Evolutionary conservation across 352 stramenopile species (phyloP), one percentile per base, ranked within the genome.

Genomic region (Phytophthora megakarya): DNA sequence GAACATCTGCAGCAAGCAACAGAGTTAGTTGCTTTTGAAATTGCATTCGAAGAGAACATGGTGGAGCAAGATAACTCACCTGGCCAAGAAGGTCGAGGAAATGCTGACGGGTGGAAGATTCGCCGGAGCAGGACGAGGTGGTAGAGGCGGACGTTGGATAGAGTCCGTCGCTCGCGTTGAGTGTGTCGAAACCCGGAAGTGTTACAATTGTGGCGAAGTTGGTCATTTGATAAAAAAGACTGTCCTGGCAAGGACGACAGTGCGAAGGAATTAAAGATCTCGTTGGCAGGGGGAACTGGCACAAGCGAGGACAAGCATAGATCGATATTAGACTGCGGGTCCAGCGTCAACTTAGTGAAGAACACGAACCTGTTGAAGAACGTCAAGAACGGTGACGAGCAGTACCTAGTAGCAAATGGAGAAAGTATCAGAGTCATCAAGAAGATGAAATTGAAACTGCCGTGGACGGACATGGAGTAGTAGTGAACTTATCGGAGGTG

Each of bases 41-140:
- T 45, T 3, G 47, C 32, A 21, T 55, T 9, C 47, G 47, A 55
- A 18, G 47, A 30, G 47, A 53, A 30, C 32, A 53, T 53, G 46
- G 5, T 10, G 1, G 43, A 53, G 10, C 1, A 44, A 21, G 28
- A 53, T 5, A 40, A 15, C n/a, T 3, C 15, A 2, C 28, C 19
- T 13, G 32, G 32, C 0, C 19, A 55, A 32, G n/a, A 32, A 16
- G 18, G 47, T 16, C 47, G 47, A 13, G 47, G 47, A 3, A 28
- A 26, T 18, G 28, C 18, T 9, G 18, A 12, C 16, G 32, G 47
- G 13, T 26, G n/a, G 18, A 8, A 13, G 38, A 22, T 19, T 22
- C 23, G n/a, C n/a, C n/a, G n/a, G n/a, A n/a, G n/a, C 22, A n/a
- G 6, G 15, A 19, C 16, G n/a, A 18, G 2, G 44, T 16, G n/a